Evolutionary conservation across 768 basidiomycete species (phyloP).

Genomic region (Mycena sanguinolenta): DNA sequence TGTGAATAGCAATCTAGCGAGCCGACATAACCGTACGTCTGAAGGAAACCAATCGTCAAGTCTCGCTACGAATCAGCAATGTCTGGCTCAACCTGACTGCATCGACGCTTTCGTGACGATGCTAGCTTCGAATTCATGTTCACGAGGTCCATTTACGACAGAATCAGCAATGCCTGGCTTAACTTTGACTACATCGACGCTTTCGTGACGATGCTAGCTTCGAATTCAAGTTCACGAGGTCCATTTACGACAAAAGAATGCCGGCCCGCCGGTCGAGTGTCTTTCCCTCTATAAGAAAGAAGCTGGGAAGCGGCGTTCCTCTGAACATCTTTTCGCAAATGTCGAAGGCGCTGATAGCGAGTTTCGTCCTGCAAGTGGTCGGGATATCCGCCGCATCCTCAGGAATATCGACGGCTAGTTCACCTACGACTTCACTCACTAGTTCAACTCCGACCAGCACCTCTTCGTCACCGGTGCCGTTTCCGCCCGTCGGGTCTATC

Average conservation of each 20-base stretch:
- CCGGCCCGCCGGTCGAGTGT: constrained; percentile 16
- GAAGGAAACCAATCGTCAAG: too few species aligned
- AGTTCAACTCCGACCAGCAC: constrained; percentile 18
- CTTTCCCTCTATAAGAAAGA: background rate
- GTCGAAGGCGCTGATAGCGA: constrained; percentile 3
- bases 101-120: background rate
- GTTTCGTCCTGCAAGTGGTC: background rate
- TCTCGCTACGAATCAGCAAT: too few species aligned
- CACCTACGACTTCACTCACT: background rate
- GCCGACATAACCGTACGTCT: too few species aligned
- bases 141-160: constrained; percentile 19
- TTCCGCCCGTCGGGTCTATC: constrained; percentile 57
- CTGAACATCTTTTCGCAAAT: constrained; percentile 3
- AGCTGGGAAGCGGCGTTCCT: background rate
- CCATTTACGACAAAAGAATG: constrained; percentile 7
- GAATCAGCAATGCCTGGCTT: too few species aligned
- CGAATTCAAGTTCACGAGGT: constrained; percentile 4
- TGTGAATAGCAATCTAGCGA: too few species aligned
- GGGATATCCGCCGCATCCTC: constrained; percentile 2
- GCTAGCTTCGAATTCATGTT: background rate
- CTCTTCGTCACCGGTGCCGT: constrained; percentile 32
- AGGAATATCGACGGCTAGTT: background rate
- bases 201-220: background rate
- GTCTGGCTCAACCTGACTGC: too few species aligned
- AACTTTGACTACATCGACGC: background rate